phyloP scores from a whole-genome alignment of 164 flowering plant genomes.

The Chloranthus sessilifolius region DNA sequence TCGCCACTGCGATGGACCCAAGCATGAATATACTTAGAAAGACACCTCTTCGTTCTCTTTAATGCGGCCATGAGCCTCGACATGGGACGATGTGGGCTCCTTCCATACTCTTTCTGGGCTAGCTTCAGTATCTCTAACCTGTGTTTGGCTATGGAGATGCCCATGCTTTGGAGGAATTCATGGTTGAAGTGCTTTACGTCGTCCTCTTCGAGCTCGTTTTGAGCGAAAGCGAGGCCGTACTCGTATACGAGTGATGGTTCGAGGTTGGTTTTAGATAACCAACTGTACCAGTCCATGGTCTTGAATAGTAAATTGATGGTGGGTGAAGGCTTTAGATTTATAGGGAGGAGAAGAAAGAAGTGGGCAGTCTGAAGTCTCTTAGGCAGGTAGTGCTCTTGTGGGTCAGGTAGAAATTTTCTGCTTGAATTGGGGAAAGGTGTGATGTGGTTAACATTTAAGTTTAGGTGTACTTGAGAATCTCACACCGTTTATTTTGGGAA shows the following conservation, averaged over 20 bases:
- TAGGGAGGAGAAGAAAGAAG: not conserved
- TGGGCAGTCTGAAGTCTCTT: too few relatives aligned
- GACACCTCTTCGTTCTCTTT: conserved; percentile 42
- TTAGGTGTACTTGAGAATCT: too few relatives aligned
- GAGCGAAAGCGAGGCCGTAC: conserved; percentile 51
- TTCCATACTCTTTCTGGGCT: conserved; percentile 39
- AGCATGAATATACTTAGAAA: conserved; percentile 34
- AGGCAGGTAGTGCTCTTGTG: too few relatives aligned
- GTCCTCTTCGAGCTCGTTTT: conserved; percentile 64
- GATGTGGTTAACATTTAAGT: too few relatives aligned
- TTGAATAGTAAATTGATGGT: not conserved
- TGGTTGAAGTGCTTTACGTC: conserved; percentile 70
- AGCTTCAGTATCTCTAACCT: conserved; percentile 83
- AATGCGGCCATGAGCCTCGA: conserved; percentile 42
- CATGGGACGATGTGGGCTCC: conserved; percentile 24
- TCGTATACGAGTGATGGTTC: conserved; percentile 54
- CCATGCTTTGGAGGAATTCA: conserved; percentile 81
- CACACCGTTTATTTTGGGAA: too few relatives aligned
- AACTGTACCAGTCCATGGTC: conserved; percentile 82
- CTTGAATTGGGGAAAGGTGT: too few relatives aligned
- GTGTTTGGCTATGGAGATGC: conserved; percentile 75
- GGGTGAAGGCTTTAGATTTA: not conserved
- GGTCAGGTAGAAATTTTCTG: too few relatives aligned
- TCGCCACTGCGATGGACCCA: conserved; percentile 41
- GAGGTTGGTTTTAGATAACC: conserved; percentile 62